Conservation (phyloP, 495 filamentous ascomycete species). For the Pyrenula aspistea region DNA sequence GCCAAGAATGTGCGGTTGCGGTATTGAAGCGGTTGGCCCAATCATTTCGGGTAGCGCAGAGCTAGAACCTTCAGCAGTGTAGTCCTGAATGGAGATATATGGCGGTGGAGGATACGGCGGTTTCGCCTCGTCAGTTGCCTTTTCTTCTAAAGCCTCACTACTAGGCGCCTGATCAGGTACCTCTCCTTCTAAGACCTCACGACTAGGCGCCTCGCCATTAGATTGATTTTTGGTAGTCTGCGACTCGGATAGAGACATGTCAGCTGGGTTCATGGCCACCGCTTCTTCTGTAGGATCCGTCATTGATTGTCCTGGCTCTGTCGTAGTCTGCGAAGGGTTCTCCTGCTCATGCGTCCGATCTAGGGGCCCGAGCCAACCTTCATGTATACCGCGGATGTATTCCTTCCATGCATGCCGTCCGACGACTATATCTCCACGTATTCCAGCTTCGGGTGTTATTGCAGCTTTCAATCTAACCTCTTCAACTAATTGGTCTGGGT, state of each 20-base stretch:
- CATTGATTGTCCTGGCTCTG: conserved; percentile 14
- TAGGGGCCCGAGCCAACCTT: conserved; percentile 90
- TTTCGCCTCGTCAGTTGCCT: too few species aligned
- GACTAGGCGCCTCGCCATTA: conserved; percentile 9
- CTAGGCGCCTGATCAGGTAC: conserved; percentile 20
- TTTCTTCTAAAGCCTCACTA: conserved; percentile 27
- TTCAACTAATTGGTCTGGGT: conserved; percentile 40
- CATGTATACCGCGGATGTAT: conserved; percentile 84
- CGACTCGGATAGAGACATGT: neutral
- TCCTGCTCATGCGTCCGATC: conserved; percentile 24
- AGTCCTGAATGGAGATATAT: conserved; percentile 59
- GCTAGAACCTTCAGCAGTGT: conserved; percentile 49
- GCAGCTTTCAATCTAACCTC: conserved; percentile 45
- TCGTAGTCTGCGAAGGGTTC: conserved; percentile 9
- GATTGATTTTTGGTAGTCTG: conserved; percentile 4
- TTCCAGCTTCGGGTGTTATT: conserved; percentile 57
- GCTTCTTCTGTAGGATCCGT: conserved; percentile 12
- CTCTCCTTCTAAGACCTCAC: conserved; percentile 31
- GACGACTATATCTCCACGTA: conserved; percentile 74
- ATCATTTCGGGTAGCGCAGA: conserved; percentile 45
- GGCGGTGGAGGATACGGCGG: conserved; percentile 33
- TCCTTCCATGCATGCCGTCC: conserved; percentile 96
- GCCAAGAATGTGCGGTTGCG: conserved; percentile 82
- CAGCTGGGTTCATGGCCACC: neutral
- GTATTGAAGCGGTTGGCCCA: conserved; percentile 56